Conservation (phyloP, 1,139 yeast species). For the Geotrichum bryndzae region DNA sequence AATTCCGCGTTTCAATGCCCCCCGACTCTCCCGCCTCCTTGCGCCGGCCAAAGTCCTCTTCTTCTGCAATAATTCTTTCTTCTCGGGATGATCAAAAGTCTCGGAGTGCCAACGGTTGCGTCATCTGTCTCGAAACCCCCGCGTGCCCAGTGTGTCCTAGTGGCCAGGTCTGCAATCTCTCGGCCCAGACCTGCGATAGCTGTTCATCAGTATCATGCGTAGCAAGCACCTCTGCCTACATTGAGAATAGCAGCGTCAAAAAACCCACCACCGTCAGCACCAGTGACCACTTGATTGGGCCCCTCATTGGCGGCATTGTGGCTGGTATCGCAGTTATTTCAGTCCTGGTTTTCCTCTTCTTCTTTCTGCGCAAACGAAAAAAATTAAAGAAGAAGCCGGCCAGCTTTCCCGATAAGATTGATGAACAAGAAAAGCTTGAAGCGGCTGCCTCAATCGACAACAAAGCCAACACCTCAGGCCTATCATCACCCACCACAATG, state of each 20-base stretch:
- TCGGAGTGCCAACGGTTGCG: conserved; percentile 15
- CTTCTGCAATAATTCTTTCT: background rate
- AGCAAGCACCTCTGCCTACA: conserved; percentile 3
- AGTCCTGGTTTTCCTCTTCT: conserved; percentile 1
- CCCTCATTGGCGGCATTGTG: conserved; percentile 16
- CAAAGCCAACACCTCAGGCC: background rate
- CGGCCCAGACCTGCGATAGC: conserved; percentile 17
- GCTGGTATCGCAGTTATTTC: conserved; percentile 10
- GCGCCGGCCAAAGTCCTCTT: too few relatives aligned
- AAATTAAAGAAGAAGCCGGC: background rate
- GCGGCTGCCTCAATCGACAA: background rate
- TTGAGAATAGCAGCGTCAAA: conserved; percentile 1
- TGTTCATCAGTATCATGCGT: conserved; percentile 18
- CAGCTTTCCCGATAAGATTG: background rate
- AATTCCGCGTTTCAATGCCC: too few relatives aligned
- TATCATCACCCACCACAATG: background rate
- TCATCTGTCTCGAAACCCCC: conserved; percentile 13
- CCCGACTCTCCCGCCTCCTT: too few relatives aligned
- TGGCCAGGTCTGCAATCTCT: conserved; percentile 17
- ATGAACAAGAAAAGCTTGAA: background rate
- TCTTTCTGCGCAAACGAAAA: conserved; percentile 8
- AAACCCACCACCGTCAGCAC: background rate
- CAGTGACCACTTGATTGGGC: conserved; percentile 11
- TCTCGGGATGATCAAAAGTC: background rate
- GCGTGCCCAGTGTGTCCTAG: conserved; percentile 17